Evolutionary conservation across 805 yeast genomes (phyloP).

Genomic region (Millerozyma acaciae): DNA sequence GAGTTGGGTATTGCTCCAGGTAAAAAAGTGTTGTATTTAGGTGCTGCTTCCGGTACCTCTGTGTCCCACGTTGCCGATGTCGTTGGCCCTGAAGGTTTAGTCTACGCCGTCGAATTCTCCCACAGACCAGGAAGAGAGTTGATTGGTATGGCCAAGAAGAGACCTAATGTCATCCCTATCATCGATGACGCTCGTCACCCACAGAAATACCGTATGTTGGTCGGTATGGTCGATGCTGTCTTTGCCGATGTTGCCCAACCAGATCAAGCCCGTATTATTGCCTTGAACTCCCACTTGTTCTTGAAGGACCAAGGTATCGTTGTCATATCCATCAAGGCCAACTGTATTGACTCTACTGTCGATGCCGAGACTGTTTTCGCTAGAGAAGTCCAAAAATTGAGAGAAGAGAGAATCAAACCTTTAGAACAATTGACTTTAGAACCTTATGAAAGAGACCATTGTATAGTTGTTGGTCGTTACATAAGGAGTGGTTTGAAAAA

Average conservation of each 20-base stretch:
- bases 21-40: slow-evolving; percentile 92
- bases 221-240: slow-evolving; percentile 98
- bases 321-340: slow-evolving; percentile 97
- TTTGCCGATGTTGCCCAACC: slow-evolving; percentile 99
- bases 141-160: slow-evolving; percentile 99
- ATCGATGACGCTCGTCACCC: slow-evolving; percentile 99
- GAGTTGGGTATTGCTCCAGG: slow-evolving; percentile 98
- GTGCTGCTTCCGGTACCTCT: slow-evolving; percentile 99
- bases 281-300: slow-evolving; percentile 96
- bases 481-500: slow-evolving; percentile 78
- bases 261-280: slow-evolving; percentile 99
- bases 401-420: slow-evolving; percentile 98
- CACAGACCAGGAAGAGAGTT: slow-evolving; percentile 99
- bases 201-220: slow-evolving; percentile 97
- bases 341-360: slow-evolving; percentile 99
- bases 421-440: slow-evolving; percentile 97
- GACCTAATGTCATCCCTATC: slow-evolving; percentile 98
- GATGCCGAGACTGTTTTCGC: slow-evolving; percentile 99
- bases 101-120: slow-evolving; percentile 98
- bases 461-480: slow-evolving; percentile 97
- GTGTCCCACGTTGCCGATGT: slow-evolving; percentile 97
- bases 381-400: slow-evolving; percentile 96
- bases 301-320: slow-evolving; percentile 98
- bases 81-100: slow-evolving; percentile 98
- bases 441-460: slow-evolving; percentile 99